Conservation (phyloP, 148 eudicot genomes). For the Oxyria digyna region DNA sequence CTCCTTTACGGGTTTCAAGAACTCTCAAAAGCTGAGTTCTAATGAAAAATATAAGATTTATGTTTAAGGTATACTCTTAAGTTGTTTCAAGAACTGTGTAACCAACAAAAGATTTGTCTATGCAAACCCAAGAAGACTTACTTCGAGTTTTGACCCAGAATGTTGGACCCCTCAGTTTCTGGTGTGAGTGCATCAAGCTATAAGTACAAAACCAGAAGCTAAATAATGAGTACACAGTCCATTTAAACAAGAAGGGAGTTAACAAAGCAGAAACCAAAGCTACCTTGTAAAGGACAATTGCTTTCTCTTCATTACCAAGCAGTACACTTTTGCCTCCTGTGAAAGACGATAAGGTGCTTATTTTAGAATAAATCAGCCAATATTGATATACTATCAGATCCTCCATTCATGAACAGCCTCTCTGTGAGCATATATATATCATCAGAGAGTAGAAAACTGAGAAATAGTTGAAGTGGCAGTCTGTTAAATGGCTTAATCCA, state of each 20-base stretch:
- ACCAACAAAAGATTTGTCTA: not conserved
- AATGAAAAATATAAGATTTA: constrained; percentile 14
- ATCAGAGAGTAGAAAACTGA: not conserved
- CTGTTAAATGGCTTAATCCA: not conserved
- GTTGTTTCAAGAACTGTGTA: not conserved
- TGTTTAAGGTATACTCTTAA: constrained; percentile 12
- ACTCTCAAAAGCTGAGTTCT: constrained; percentile 81
- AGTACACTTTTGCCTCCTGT: constrained; percentile 41
- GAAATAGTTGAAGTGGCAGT: not conserved
- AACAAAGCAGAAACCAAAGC: not conserved
- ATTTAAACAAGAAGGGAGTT: not conserved
- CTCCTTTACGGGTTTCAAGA: constrained; percentile 75
- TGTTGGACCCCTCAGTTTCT: constrained; percentile 40
- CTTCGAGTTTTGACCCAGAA: constrained; percentile 62
- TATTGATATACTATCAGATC: not conserved
- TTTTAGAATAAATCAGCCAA: not conserved
- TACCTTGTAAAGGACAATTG: constrained; percentile 92
- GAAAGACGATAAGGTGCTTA: constrained; percentile 12
- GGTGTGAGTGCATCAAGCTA: constrained; percentile 48
- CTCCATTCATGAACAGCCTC: not conserved
- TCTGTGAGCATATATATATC: not conserved
- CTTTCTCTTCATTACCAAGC: constrained; percentile 52
- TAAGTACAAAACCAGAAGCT: constrained; percentile 13
- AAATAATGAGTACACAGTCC: not conserved
- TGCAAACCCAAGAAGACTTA: constrained; percentile 17